A percentile compares a stretch with the other conserved stretches of the same genome.
Conservation (phyloP, 108 stramenopile genomes). For the Epithemia pelagica region DNA sequence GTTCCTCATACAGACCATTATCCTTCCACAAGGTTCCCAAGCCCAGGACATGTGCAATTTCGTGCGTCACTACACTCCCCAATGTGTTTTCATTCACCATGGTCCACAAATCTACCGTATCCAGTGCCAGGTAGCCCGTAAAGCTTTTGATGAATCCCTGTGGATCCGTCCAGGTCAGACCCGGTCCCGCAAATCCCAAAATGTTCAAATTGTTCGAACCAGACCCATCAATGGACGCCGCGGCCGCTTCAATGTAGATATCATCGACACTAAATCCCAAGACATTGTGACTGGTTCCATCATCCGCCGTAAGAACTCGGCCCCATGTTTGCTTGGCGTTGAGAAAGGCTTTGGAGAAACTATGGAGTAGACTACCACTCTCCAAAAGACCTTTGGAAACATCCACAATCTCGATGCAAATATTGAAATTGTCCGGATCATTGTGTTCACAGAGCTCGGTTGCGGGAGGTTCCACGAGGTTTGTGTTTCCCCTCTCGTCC, state of each 20-base stretch:
- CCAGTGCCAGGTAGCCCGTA: constrained; percentile 11
- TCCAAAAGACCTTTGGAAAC: background rate
- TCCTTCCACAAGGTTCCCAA: constrained; percentile 27
- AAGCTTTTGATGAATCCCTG: background rate
- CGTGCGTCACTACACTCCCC: constrained; percentile 16
- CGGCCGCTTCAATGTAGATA: constrained; percentile 2
- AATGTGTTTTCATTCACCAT: constrained; percentile 11
- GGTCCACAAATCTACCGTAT: background rate
- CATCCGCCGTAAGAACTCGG: background rate
- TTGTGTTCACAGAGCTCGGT: background rate
- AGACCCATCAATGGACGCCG: constrained; percentile 2
- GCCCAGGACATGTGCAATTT: constrained; percentile 42
- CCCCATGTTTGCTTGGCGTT: background rate
- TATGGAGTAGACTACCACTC: background rate
- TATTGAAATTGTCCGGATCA: background rate
- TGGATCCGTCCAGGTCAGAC: background rate
- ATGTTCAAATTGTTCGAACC: background rate
- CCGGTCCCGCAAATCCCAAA: background rate
- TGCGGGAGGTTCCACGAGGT: background rate
- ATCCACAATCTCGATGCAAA: background rate
- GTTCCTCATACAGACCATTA: constrained; percentile 6
- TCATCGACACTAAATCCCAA: background rate
- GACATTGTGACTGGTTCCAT: background rate
- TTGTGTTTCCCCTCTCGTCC: background rate
- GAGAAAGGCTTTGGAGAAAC: background rate